Conservation (phyloP, 805 yeast genomes). For the Kodamaea neixiangensis region DNA sequence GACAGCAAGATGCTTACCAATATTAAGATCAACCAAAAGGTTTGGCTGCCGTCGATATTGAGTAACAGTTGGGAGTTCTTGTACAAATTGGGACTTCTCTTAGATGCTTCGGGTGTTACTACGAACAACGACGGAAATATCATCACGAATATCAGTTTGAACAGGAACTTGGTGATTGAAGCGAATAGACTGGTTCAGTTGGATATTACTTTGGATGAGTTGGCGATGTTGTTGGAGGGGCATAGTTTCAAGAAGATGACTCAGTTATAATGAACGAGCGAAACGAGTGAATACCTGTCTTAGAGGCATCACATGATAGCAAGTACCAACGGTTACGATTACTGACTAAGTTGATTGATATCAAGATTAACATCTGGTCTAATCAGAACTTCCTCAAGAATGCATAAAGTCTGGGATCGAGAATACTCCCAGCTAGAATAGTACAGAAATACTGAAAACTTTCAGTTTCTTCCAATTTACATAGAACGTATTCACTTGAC, state of each 20-base stretch:
- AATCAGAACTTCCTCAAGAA: too few species aligned
- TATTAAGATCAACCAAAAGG: constrained; percentile 42
- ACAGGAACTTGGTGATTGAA: constrained; percentile 34
- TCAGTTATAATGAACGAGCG: constrained; percentile 21
- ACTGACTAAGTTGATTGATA: too few species aligned
- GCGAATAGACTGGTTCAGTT: constrained; percentile 53
- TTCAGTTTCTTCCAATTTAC: too few species aligned
- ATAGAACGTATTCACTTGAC: too few species aligned
- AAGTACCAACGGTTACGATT: too few species aligned
- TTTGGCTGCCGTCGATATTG: constrained; percentile 63
- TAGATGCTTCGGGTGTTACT: constrained; percentile 47
- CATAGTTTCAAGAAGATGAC: constrained; percentile 24
- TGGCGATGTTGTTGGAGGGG: constrained; percentile 34
- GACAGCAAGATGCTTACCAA: constrained; percentile 37
- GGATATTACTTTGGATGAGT: constrained; percentile 54
- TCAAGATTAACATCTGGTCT: too few species aligned
- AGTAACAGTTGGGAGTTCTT: constrained; percentile 75
- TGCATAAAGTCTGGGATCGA: too few species aligned
- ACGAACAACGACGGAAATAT: constrained; percentile 42
- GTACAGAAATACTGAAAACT: too few species aligned
- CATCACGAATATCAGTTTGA: constrained; percentile 27
- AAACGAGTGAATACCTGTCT: too few species aligned
- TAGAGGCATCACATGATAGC: too few species aligned
- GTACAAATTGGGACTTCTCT: constrained; percentile 53
- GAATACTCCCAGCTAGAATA: too few species aligned